A percentile compares a stretch with the other conserved stretches of the same genome.
Evolutionary conservation across 306 rosid species (phyloP).

Genomic region (Quercus gilva): DNA sequence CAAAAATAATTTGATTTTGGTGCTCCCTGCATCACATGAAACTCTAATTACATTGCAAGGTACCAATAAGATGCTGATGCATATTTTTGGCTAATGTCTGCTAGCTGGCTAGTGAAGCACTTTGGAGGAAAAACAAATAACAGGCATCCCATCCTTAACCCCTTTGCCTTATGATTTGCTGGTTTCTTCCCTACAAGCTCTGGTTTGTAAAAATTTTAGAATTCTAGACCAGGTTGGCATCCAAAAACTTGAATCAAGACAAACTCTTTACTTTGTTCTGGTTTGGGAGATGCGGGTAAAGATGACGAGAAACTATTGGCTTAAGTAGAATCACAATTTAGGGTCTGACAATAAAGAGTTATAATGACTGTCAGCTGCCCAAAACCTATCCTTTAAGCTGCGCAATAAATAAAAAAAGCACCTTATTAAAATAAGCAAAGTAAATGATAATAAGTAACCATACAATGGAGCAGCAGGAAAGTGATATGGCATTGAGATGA

Average conservation of each 20-base stretch:
- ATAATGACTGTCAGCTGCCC: too few relatives aligned
- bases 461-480: neutral
- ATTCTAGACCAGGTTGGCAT: neutral
- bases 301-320: too few relatives aligned
- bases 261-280: neutral
- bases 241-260: neutral
- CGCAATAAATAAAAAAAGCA: neutral
- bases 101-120: neutral
- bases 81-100: too few relatives aligned
- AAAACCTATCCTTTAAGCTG: neutral
- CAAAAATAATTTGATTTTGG: too few relatives aligned
- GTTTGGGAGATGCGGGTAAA: too few relatives aligned
- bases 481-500: neutral
- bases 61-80: neutral
- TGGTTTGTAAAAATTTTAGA: too few relatives aligned
- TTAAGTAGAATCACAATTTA: too few relatives aligned
- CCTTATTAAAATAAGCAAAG: too few relatives aligned
- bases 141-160: too few relatives aligned
- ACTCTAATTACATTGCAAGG: neutral
- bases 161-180: too few relatives aligned
- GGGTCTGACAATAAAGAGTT: too few relatives aligned
- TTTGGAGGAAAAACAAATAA: neutral
- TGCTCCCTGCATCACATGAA: neutral
- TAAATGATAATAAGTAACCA: neutral
- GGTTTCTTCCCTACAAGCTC: too few relatives aligned